Conservation (phyloP, 306 rosid species). For the Fragaria vesca region DNA sequence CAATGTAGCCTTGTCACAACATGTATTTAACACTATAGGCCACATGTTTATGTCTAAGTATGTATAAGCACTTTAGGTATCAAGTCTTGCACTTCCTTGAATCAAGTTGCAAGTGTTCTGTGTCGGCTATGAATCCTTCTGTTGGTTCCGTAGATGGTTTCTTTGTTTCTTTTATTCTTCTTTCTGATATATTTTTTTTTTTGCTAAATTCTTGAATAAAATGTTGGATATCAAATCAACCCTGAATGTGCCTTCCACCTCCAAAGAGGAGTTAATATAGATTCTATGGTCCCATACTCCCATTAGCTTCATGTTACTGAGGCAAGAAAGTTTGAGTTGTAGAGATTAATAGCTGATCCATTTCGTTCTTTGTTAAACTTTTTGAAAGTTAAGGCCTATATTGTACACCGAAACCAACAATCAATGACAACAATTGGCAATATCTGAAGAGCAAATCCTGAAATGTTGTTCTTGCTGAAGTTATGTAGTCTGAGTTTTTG, state of each 20-base stretch:
- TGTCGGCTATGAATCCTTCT: not conserved
- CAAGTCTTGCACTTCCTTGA: not conserved
- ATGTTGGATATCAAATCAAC: not conserved
- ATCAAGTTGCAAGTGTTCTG: not conserved
- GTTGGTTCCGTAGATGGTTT: not conserved
- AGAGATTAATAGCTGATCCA: conserved; percentile 35
- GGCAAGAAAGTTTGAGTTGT: conserved; percentile 24
- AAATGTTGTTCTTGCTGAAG: not conserved
- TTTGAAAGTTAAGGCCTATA: not conserved
- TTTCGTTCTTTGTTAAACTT: not conserved
- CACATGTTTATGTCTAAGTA: not conserved
- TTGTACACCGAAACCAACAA: not conserved
- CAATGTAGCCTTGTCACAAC: not conserved
- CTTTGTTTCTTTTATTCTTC: not conserved
- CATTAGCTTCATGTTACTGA: not conserved
- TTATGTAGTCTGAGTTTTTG: not conserved
- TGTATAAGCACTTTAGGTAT: not conserved
- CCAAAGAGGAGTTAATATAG: conserved; percentile 9
- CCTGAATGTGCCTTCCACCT: not conserved
- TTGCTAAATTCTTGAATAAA: not conserved
- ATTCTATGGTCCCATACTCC: not conserved
- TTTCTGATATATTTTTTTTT: no score
- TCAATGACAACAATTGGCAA: conserved; percentile 15
- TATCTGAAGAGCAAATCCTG: conserved; percentile 11
- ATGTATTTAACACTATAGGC: not conserved